Evolutionary conservation across 2,329 filamentous ascomycete genomes (phyloP).

Genomic region (Paraconiothyrium brasiliense): DNA sequence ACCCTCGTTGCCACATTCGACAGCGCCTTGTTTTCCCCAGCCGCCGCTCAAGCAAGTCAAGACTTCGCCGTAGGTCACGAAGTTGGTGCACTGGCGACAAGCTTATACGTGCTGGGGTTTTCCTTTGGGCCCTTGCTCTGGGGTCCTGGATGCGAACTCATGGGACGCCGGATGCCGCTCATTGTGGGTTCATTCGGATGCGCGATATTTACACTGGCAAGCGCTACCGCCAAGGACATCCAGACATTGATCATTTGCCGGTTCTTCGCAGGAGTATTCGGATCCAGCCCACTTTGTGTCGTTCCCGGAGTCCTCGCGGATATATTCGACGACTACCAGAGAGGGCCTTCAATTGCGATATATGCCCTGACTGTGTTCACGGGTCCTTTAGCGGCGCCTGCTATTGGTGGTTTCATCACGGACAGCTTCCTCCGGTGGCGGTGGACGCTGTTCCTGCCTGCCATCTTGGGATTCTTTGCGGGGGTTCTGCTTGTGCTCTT

Average conservation of each 20-base stretch:
- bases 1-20: not conserved
- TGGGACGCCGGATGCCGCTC: conserved; percentile 54
- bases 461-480: conserved; percentile 61
- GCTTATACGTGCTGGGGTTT: not conserved
- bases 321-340: conserved; percentile 25
- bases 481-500: conserved; percentile 58
- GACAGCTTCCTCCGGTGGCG: conserved; percentile 58
- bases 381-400: conserved; percentile 48
- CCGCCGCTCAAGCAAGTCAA: not conserved
- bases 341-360: conserved; percentile 26
- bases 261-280: conserved; percentile 62
- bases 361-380: conserved; percentile 28
- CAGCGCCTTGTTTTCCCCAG: not conserved
- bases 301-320: conserved; percentile 31
- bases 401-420: conserved; percentile 65
- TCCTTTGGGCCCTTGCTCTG: conserved; percentile 40
- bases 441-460: conserved; percentile 61
- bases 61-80: not conserved
- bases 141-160: conserved; percentile 60
- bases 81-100: not conserved
- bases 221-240: conserved; percentile 57
- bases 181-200: conserved; percentile 56
- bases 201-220: conserved; percentile 56
- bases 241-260: conserved; percentile 60
- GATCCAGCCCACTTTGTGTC: conserved; percentile 43